phyloP scores from a whole-genome alignment of 2,329 filamentous ascomycete genomes.

The Neocatenulostroma microsporum region DNA sequence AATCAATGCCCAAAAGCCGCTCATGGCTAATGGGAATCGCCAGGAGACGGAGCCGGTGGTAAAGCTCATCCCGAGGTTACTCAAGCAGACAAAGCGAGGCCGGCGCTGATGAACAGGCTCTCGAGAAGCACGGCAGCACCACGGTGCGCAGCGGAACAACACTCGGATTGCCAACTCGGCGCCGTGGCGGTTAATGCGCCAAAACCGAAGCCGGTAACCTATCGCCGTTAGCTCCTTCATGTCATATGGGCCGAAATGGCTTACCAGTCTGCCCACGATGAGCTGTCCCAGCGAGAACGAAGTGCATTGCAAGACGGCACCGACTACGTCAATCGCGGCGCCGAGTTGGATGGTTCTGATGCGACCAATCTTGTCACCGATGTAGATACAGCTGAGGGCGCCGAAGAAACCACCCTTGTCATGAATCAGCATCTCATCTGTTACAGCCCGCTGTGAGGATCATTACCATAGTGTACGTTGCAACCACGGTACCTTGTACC shows the following conservation, averaged over 20 bases:
- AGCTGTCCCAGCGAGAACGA: constrained; percentile 41
- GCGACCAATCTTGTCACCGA: constrained; percentile 39
- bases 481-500: constrained; percentile 36
- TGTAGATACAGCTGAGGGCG: constrained; percentile 35
- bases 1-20: constrained; percentile 17
- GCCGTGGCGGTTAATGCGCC: constrained; percentile 36
- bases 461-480: too few relatives aligned
- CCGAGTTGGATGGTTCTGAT: constrained; percentile 51
- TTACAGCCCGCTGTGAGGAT: too few relatives aligned
- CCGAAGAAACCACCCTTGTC: constrained; percentile 39
- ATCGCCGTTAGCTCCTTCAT: too few relatives aligned
- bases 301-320: constrained; percentile 52
- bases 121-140: constrained; percentile 33
- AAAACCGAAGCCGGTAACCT: constrained; percentile 34
- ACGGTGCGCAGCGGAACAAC: constrained; percentile 27
- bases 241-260: background rate
- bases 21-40: constrained; percentile 34
- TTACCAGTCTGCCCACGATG: constrained; percentile 38
- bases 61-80: constrained; percentile 37
- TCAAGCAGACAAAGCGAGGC: constrained; percentile 39
- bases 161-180: constrained; percentile 39
- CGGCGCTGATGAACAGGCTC: constrained; percentile 38
- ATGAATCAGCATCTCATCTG: too few relatives aligned
- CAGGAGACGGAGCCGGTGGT: constrained; percentile 31
- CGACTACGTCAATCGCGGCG: constrained; percentile 50